Base-by-base conservation (phyloP, 2,329 filamentous ascomycete genomes). In the Sporothrix dimorphospora region DNA sequence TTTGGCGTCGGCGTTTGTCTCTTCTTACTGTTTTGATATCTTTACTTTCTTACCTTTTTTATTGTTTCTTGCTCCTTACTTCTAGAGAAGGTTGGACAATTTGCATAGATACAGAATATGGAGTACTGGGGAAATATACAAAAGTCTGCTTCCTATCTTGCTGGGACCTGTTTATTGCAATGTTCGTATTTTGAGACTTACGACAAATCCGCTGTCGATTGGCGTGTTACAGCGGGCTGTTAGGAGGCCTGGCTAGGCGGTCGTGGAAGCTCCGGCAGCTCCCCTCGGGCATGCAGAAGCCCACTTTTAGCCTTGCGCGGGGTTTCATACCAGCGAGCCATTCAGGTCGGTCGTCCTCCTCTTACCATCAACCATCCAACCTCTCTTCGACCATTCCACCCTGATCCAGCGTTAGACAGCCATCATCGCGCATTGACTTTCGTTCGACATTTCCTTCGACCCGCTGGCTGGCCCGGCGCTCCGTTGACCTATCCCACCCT, bases 241-340 rank as follows among this genome's bases (percentile, higher is more conserved):
- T 67, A 27, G 12, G 12, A 30, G 63, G 40, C 30, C 30, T 34
- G 61, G 38, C 61, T 47, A 14, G 2, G 4, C 21, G 24, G 53
- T 59, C 9, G 51, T 30, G 42, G 63, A 11, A 49, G 67, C 40
- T 34, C 47, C 21, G 30, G 34, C 67, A 57, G 57, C 57, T 55
- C n/a, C 16, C 27, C 12, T 24, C 14, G 21, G 61, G 24, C 66
- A n/a, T n/a, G 14, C 65, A 21, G 61, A 12, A 42, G 68, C 68
- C 68, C 67, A 69, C 68, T 70, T 61, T 49, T 70, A 59, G 53
- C 51, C 53, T 61, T 70, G 68, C 53, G 68, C 51, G 68, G 68
- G 66, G 66, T 69, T 53, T 47, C 53, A 21, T 30, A 40, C 38
- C 53, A 34, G 40, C 34, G 4, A 49, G 8, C 30, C 38, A 24